Base-by-base conservation (phyloP, 2,329 filamentous ascomycete genomes). In the Alternaria dauci region DNA sequence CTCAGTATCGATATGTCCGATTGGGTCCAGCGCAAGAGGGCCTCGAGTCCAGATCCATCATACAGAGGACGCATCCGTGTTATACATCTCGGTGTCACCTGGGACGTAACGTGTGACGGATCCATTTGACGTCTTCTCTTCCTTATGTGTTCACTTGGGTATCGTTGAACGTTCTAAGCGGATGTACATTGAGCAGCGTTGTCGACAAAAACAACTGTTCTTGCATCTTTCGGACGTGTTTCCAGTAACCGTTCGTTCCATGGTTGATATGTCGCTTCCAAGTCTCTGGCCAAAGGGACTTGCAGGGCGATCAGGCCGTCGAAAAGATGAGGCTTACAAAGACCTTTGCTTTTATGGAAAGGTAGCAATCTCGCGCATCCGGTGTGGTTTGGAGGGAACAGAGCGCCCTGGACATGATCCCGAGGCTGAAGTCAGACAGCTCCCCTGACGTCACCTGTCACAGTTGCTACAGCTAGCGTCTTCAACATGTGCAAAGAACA, bases 1-100 rank as follows among this genome's bases (percentile, higher is more conserved):
- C 55, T 59, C 55, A 5, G 46, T 41, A 32, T 28, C n/a, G 34
- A 23, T 8, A 39, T 42, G 30, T 52, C 54, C 48, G 39, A 52
- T 23, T 18, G 47, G 18, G 54, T 48, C 28, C 18, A 44, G 39
- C 14, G 26, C 41, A 42, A n/a, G 51, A 9, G 16, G 32, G 51
- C 18, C n/a, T 18, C 26, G 25, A 18, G 28, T 54, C 36, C 51
- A 54, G 20, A 32, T 30, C 34, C 16, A 23, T 43, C 11, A 12
- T 20, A n/a, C 3, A 50, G 5, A n/a, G 9, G 20, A 38, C 1
- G 16, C 36, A 5, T 36, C 30, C 18, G 46, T 25, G 46, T 8
- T 26, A 36, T 26, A 9, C 16, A 38, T 50, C 20, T 4, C 18
- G n/a, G 32, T 36, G 46, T 11, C 6, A 38, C 46, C 18, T 50